Conservation (phyloP, 2,329 filamentous ascomycete genomes). For the Apiospora marii region DNA sequence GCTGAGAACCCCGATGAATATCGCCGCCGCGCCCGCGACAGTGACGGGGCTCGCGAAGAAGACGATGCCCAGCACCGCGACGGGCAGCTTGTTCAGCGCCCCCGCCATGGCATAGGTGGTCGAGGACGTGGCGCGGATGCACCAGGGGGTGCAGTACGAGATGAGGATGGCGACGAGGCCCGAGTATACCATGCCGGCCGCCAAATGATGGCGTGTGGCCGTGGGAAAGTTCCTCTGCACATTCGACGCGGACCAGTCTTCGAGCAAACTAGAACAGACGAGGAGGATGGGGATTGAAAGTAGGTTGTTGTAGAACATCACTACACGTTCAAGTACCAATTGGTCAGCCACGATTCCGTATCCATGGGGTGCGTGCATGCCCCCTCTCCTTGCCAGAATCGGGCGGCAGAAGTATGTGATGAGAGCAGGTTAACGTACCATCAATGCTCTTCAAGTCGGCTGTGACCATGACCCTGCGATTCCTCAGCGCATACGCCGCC, state of each 20-base stretch:
- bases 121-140: constrained; percentile 94
- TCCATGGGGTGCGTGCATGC: no score
- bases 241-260: constrained; percentile 93
- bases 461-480: constrained; percentile 98
- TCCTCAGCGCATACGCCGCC: constrained; percentile 85
- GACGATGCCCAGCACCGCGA: constrained; percentile 88
- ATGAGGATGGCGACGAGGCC: constrained; percentile 95
- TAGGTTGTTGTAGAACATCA: constrained; percentile 99
- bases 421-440: constrained; percentile 68
- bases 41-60: constrained; percentile 97
- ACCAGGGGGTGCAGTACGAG: constrained; percentile 98
- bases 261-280: constrained; percentile 79
- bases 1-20: constrained; percentile 88
- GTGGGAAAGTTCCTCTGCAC: constrained; percentile 86
- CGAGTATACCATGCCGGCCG: constrained; percentile 92
- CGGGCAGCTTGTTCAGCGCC: constrained; percentile 97
- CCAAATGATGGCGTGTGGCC: constrained; percentile 79
- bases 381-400: no score
- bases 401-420: constrained; percentile 40
- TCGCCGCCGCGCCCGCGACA: constrained; percentile 89
- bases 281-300: constrained; percentile 93
- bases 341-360: no score
- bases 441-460: constrained; percentile 99
- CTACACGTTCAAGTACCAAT: constrained; percentile 52
- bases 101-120: constrained; percentile 99